Conservation (phyloP, 2,329 filamentous ascomycete genomes). For the Aspergillus ruber region DNA sequence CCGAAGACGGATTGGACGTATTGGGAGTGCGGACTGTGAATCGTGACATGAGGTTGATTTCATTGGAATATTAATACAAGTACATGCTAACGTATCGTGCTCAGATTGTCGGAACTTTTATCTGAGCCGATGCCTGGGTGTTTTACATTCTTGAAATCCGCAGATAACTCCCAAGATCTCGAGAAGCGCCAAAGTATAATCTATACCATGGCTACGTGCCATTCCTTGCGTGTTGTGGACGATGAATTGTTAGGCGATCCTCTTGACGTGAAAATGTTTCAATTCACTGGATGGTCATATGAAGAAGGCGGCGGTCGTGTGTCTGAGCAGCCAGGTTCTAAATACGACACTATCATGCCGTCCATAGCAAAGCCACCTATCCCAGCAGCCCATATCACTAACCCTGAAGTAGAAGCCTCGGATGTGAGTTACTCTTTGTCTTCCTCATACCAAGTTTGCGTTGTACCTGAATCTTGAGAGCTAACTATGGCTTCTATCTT, state of each 20-base stretch:
- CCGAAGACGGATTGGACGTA: conserved; percentile 91
- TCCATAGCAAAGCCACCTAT: conserved; percentile 78
- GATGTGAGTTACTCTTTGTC: conserved; percentile 11
- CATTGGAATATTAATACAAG: background rate
- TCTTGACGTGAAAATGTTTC: conserved; percentile 96
- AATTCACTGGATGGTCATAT: conserved; percentile 88
- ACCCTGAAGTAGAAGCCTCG: conserved; percentile 7
- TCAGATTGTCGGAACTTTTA: conserved; percentile 68
- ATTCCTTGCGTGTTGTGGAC: conserved; percentile 81
- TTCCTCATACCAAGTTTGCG: background rate
- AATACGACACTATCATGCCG: conserved; percentile 67
- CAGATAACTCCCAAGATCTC: conserved; percentile 55
- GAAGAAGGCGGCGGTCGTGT: conserved; percentile 72
- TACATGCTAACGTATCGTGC: conserved; percentile 9
- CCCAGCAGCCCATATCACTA: conserved; percentile 37
- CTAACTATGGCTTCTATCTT: background rate
- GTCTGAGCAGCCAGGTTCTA: conserved; percentile 59
- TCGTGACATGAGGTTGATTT: conserved; percentile 42
- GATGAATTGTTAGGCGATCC: conserved; percentile 88
- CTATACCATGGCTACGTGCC: conserved; percentile 95
- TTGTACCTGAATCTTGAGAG: background rate
- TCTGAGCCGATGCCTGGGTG: conserved; percentile 50
- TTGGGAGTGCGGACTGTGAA: conserved; percentile 78
- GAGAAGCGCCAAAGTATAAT: conserved; percentile 63
- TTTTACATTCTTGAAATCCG: conserved; percentile 48